Conservation (phyloP, 2,329 filamentous ascomycete genomes). For the Leptographium procerum region DNA sequence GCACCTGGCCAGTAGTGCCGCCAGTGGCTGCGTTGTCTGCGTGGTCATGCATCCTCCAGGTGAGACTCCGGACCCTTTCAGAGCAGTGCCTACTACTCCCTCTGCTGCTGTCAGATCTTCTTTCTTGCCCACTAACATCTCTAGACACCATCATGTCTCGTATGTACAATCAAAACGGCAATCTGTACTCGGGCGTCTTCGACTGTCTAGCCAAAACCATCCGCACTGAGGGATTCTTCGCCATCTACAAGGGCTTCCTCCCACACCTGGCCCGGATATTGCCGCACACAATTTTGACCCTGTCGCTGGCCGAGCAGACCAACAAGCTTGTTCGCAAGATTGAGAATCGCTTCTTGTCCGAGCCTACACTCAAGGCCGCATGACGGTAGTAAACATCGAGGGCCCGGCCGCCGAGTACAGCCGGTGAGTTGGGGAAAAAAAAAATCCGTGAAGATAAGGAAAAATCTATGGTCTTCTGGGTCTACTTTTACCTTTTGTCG, state of each 20-base stretch:
- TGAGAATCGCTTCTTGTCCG: constrained; percentile 48
- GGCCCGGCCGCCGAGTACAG: neutral
- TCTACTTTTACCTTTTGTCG: too few species aligned
- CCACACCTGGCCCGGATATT: constrained; percentile 89
- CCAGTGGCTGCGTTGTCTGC: constrained; percentile 91
- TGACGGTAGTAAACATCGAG: neutral
- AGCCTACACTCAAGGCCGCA: constrained; percentile 18
- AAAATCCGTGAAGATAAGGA: too few species aligned
- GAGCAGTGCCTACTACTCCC: too few species aligned
- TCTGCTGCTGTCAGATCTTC: neutral
- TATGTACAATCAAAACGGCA: constrained; percentile 97
- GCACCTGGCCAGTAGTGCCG: constrained; percentile 79
- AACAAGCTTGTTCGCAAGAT: constrained; percentile 80
- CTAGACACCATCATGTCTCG: constrained; percentile 94
- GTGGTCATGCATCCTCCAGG: constrained; percentile 95
- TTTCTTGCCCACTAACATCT: neutral
- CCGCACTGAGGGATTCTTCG: constrained; percentile 78
- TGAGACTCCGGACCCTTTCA: too few species aligned
- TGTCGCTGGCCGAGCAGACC: constrained; percentile 91
- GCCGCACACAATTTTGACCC: constrained; percentile 87
- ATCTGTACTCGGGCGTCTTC: constrained; percentile 86
- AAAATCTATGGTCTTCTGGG: neutral
- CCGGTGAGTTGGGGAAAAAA: neutral
- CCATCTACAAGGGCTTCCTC: constrained; percentile 96
- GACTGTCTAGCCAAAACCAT: constrained; percentile 89